Evolutionary conservation across 306 rosid species (phyloP).

Genomic region (Vicia villosa): DNA sequence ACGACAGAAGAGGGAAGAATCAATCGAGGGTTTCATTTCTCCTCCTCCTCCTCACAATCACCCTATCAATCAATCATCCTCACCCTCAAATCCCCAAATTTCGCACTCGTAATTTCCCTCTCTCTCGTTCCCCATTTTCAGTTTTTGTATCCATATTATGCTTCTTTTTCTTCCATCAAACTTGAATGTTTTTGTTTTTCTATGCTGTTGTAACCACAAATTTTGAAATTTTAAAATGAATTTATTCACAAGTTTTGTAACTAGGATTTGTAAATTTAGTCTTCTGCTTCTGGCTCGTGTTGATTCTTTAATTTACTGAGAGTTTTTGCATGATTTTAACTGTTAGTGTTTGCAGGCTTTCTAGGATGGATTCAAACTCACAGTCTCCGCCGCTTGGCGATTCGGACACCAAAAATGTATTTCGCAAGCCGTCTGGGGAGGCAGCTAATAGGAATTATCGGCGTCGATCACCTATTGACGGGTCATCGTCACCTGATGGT

Average conservation of each 20-base stretch:
- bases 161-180: background rate
- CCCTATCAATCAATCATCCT: too few relatives aligned
- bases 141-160: too few relatives aligned
- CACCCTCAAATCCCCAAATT: background rate
- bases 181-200: background rate
- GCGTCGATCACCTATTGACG: conserved; percentile 67
- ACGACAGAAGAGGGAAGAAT: background rate
- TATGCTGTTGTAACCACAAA: too few relatives aligned
- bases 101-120: background rate
- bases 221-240: too few relatives aligned
- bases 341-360: conserved; percentile 33
- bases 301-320: background rate
- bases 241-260: background rate
- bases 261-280: background rate
- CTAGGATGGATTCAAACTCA: conserved; percentile 57
- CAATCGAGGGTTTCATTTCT: background rate
- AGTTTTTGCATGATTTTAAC: too few relatives aligned
- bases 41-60: too few relatives aligned
- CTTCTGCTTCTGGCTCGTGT: background rate
- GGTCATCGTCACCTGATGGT: conserved; percentile 76
- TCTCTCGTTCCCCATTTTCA: background rate
- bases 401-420: conserved; percentile 53
- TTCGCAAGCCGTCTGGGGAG: conserved; percentile 77
- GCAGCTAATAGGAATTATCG: conserved; percentile 76
- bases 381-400: conserved; percentile 37